Evolutionary conservation across 805 yeast genomes (phyloP), one percentile per base, ranked within the genome.

Genomic region (Candida chauliodis): DNA sequence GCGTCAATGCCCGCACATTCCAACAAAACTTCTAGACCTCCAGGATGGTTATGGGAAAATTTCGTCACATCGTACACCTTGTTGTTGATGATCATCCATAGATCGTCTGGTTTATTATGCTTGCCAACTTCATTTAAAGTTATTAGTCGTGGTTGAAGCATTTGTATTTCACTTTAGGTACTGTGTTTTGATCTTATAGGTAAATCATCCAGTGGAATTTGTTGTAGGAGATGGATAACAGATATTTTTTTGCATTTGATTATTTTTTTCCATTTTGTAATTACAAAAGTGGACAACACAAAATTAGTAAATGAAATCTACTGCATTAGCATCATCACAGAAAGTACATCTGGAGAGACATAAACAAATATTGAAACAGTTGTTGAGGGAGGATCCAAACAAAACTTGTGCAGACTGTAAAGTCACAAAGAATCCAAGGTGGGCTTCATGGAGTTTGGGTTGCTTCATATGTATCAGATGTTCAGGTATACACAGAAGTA

Each of bases 381-480:
- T 93, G 22, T 73, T 93, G 30, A 79, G 78, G 42, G 96, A 88
- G 50, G 79, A 80, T 1, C 78, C 78, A 25, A 93, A 93, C 68
- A 78, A 76, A 52, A 58, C 66, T 30, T 91, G 99, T 60, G 95
- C 90, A 2, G 99, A 91, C 61, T 91, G 99, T 64, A 91, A 93
- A 59, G 74, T 80, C 0, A 75, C 91, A 10, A 75, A 83, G 24
- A 95, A 91, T 60, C 99, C 99, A 16, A 75, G 98, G 38, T 91
- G 99, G 99, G 96, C 98, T 8, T 82, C 95, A 14, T 91, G 97
- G 96, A 89, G 84, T 50, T 61, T 91, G 38, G 99, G 99, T 17
- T 79, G 93, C 40, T 90, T 93, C 53, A 76, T 91, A 29, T 91
- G 99, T 61, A 91, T 91, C 47, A 74, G 93, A 51, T 91, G 99